These are phyloP conservation scores for Ogataea nakhonphanomensis DNA, from an alignment of 805 yeast genomes.

Conservation along the genomic window DNA sequence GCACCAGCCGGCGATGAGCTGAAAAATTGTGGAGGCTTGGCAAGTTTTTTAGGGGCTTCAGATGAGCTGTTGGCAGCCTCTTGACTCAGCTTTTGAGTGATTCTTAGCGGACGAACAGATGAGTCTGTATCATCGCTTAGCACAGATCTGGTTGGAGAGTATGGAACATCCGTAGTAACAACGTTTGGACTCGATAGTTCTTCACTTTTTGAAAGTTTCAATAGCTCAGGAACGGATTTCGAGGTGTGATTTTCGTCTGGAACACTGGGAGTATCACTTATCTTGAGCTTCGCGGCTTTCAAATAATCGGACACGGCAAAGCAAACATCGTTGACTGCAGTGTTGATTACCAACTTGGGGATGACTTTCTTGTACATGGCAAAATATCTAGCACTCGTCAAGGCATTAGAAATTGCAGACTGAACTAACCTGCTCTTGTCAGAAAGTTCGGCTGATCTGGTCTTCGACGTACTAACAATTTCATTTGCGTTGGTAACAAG, in stretches of 20 bases:
- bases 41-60: slow-evolving; percentile 10
- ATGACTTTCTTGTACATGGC: slow-evolving; percentile 59
- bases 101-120: slow-evolving; percentile 66
- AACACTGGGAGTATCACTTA: slow-evolving; percentile 3
- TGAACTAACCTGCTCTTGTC: slow-evolving; percentile 49
- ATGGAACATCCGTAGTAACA: background rate
- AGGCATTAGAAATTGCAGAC: slow-evolving; percentile 67
- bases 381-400: slow-evolving; percentile 74
- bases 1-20: slow-evolving; percentile 8
- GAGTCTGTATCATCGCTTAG: slow-evolving; percentile 26
- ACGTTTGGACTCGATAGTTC: background rate
- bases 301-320: slow-evolving; percentile 62
- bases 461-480: slow-evolving; percentile 35
- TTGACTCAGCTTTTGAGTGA: slow-evolving; percentile 50
- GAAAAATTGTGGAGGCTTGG: slow-evolving; percentile 8
- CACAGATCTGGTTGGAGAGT: slow-evolving; percentile 15
- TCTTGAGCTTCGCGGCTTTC: slow-evolving; percentile 45
- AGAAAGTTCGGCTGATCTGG: slow-evolving; percentile 24
- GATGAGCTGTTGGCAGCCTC: slow-evolving; percentile 20
- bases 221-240: background rate
- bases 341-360: slow-evolving; percentile 68
- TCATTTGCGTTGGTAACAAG: slow-evolving; percentile 44
- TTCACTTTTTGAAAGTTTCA: background rate
- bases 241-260: background rate
- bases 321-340: slow-evolving; percentile 71